Conservation (phyloP, 2,329 filamentous ascomycete genomes). For the Diaporthe nobilis region DNA sequence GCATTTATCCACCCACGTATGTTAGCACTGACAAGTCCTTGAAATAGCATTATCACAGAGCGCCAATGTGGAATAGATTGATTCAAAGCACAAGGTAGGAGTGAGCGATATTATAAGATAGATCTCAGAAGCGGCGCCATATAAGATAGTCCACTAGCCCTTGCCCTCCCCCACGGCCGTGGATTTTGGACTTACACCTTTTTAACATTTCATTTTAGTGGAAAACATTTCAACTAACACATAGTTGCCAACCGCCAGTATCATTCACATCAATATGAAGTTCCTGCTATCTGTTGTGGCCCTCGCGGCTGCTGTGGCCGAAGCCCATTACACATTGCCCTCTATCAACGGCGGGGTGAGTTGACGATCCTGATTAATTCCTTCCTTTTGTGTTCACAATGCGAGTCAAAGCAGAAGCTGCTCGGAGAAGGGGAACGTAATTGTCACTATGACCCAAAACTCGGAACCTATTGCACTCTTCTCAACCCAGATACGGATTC, state of each 20-base stretch:
- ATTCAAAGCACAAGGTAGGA: background rate
- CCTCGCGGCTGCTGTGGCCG: conserved; percentile 8
- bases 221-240: background rate
- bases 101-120: background rate
- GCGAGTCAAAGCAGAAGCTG: no score
- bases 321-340: conserved; percentile 31
- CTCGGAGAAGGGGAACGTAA: no score
- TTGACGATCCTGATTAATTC: background rate
- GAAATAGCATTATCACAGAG: conserved; percentile 9
- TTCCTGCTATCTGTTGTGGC: conserved; percentile 5
- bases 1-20: conserved; percentile 2
- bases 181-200: no score
- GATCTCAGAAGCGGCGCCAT: background rate
- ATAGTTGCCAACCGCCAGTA: background rate
- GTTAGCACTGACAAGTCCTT: background rate
- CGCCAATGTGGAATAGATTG: conserved; percentile 4
- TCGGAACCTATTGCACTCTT: no score
- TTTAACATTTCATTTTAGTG: background rate
- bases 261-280: conserved; percentile 4
- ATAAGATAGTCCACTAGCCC: background rate
- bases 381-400: background rate
- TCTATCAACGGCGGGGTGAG: conserved; percentile 34
- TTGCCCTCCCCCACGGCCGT: no score
- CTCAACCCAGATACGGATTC: background rate
- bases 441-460: background rate